Evolutionary conservation across 805 yeast species (phyloP).

Genomic region (Nakazawaea molendinolei): DNA sequence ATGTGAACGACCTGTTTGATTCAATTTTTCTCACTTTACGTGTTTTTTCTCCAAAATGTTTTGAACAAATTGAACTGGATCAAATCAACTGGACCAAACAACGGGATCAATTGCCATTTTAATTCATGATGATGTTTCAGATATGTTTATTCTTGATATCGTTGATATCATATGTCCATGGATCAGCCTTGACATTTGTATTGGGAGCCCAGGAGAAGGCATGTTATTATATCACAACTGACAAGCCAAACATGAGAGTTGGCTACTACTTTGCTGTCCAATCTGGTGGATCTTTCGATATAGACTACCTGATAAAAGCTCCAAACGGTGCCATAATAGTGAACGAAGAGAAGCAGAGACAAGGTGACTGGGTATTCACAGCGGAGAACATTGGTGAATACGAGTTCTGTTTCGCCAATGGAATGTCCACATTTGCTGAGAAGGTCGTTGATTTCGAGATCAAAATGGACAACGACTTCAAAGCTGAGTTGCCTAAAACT

Average conservation of each 20-base stretch:
- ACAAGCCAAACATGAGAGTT: conserved; percentile 49
- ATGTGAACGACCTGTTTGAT: too few species aligned
- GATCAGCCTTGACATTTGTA: conserved; percentile 63
- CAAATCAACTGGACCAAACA: too few species aligned
- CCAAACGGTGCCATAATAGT: conserved; percentile 52
- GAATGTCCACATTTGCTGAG: conserved; percentile 74
- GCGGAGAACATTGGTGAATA: conserved; percentile 73
- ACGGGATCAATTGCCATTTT: too few species aligned
- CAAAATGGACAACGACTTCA: conserved; percentile 45
- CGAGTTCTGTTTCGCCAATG: conserved; percentile 79
- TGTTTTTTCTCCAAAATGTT: too few species aligned
- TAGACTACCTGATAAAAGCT: conserved; percentile 57
- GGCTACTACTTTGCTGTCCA: conserved; percentile 82
- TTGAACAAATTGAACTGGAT: too few species aligned
- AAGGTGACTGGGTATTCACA: conserved; percentile 70
- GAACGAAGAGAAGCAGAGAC: conserved; percentile 56
- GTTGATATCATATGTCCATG: conserved; percentile 25
- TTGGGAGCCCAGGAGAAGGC: conserved; percentile 69
- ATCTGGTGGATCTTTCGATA: conserved; percentile 73
- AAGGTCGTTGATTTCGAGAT: conserved; percentile 83
- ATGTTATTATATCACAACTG: conserved; percentile 69
- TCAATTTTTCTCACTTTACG: too few species aligned
- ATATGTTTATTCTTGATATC: too few species aligned
- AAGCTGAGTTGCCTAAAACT: conserved; percentile 56
- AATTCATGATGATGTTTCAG: too few species aligned